Conservation (phyloP, 345 rosid genomes). For the Gynandropsis gynandra region DNA sequence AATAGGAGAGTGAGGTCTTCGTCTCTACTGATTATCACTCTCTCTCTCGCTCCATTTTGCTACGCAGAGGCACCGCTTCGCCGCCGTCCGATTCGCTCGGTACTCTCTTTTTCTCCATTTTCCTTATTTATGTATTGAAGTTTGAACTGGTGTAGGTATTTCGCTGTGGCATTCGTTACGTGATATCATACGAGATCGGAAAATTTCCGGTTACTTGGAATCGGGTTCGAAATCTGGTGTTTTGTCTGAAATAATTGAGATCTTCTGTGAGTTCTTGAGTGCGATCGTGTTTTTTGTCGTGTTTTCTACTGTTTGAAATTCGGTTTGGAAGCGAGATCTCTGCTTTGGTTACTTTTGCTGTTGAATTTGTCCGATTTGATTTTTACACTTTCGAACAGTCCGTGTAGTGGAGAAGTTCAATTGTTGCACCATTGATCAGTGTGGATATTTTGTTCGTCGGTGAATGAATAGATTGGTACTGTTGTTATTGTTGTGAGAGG, state of each 20-base stretch:
- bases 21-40: slow-evolving; percentile 7
- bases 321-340: slow-evolving; percentile 5
- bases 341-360: not conserved
- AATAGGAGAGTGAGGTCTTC: not conserved
- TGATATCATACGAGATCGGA: too few species aligned
- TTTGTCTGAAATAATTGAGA: not conserved
- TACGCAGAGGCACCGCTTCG: slow-evolving; percentile 1
- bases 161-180: too few species aligned
- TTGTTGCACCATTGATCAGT: too few species aligned
- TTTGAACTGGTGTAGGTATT: too few species aligned
- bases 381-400: not conserved
- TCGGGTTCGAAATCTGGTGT: not conserved
- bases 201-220: too few species aligned
- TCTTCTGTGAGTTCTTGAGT: not conserved
- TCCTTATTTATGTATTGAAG: not conserved
- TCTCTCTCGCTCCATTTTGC: not conserved
- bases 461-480: too few species aligned
- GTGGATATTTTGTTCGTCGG: too few species aligned
- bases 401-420: too few species aligned
- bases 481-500: too few species aligned
- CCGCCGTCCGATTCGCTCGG: not conserved
- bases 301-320: not conserved
- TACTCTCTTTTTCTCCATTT: not conserved
- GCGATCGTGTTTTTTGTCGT: slow-evolving; percentile 1
- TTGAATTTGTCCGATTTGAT: not conserved